Base-by-base conservation (phyloP, 139 green algal genomes). In the Coelastrella sp. region DNA sequence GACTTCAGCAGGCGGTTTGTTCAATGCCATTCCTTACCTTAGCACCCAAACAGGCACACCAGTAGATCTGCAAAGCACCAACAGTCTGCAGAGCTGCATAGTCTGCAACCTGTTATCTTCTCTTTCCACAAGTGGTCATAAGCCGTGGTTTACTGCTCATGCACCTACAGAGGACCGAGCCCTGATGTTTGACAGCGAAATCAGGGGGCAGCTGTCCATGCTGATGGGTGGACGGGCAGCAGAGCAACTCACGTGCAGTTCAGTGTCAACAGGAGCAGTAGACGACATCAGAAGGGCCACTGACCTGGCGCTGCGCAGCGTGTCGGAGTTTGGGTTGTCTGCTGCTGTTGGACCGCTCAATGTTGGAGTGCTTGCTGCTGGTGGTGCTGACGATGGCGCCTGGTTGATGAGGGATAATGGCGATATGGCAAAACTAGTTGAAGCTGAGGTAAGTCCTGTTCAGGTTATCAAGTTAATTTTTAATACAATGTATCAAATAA, bases 261-360 rank as follows among this genome's bases (percentile, higher is more conserved):
- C 92, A 11, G 78, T 94, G 14, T 94, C 92, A 65, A 95, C 93
- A 7, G 78, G 97, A 96, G 7, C 59, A 83, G 20, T 91, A 11
- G 97, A 99, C 85, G 97, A 99, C 94, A 99, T 99, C 68, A 84
- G 96, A 49, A 91, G 97, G 0, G 97, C 97, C 11, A 99, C 97
- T 6, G 93, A 96, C 68, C 87, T 99, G 56, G 97, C 97, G 25
- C 95, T 97, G 57, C 93, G 92, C 75, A 72, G 74, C n/a, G 74
- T 91, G 24, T 87, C 72, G 6, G 88, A 91, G 88, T 92, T 93
- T 84, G 97, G 97, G 7, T 93, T 99, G 56, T 96, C 84, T 85
- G 74, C 89, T 5, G 82, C 80, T 8, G 88, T 99, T 6, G 97
- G 97, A 5, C 97, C 97, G 1, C 56, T 99, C 14, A 97, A 95